Evolutionary conservation across 495 filamentous ascomycete species (phyloP), one percentile per base, ranked within the genome.

Genomic region (Hypoxylon cercidicola): DNA sequence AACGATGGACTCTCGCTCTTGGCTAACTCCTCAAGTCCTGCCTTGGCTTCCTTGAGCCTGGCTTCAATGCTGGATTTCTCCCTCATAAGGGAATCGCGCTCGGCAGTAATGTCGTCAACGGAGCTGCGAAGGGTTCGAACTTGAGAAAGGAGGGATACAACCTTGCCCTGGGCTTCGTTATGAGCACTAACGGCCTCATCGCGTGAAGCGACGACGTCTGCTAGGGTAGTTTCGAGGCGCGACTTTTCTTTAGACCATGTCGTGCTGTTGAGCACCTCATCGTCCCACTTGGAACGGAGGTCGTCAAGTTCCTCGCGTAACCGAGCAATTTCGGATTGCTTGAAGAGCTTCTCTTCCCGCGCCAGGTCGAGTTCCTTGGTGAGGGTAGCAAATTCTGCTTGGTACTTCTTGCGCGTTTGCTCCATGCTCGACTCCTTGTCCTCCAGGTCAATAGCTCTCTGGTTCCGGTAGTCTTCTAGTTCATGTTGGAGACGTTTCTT

Each of bases 231-330:
- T 68, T 98, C 96, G 57, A 99, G 82, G 6, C 95, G 88, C 3
- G 91, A 82, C 78, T 99, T 99, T 79, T 99, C 95, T 79, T 99
- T 99, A 30, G 93, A 93, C 95, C 95, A 99, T 0, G 95, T 95
- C 0, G 93, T 96, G 75, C 90, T 94, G 72, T 99, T 99, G 69
- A 99, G 88, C 16, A 98, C 93, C 76, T 99, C 95, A 69, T 99
- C 91, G 72, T 99, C 96, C 96, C 96, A 99, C 74, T 97, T 98
- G 60, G 89, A 92, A 48, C 95, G 89, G 18, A 98, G 87, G 64
- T 96, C 92, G 64, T 99, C 95, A 13, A 98, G 85, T 73, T 99
- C 95, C 70, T 98, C 95, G 4, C 96, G 88, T 45, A 99, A 83
- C 23, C 91, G 85, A 10, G 88, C 79, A 61, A 87, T 90, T 71